These are phyloP conservation scores for Aspergillus carlsbadensis DNA, from an alignment of 495 filamentous ascomycete species.

Conservation along the genomic window DNA sequence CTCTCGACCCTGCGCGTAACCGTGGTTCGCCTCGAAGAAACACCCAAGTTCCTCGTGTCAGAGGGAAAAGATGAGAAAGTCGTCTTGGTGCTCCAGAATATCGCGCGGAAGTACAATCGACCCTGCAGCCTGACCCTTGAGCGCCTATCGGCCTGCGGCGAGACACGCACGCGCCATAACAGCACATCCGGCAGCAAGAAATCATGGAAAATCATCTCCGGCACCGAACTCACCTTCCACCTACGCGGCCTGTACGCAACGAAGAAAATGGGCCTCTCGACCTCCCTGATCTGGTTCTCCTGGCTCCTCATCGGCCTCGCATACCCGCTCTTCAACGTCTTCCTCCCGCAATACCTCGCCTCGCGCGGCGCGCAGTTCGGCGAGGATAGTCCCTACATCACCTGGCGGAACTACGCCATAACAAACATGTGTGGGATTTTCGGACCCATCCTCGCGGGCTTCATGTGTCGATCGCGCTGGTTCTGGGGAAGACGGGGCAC, in stretches of 20 bases:
- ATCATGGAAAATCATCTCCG: slow-evolving; percentile 38
- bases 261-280: slow-evolving; percentile 57
- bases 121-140: slow-evolving; percentile 63
- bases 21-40: slow-evolving; percentile 65
- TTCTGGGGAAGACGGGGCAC: slow-evolving; percentile 62
- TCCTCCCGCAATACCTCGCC: slow-evolving; percentile 53
- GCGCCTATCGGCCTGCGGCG: slow-evolving; percentile 38
- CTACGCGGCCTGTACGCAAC: slow-evolving; percentile 64
- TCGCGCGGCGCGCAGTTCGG: slow-evolving; percentile 48
- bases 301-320: slow-evolving; percentile 71
- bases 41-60: slow-evolving; percentile 69
- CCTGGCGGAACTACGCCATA: slow-evolving; percentile 72
- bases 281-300: slow-evolving; percentile 63
- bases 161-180: slow-evolving; percentile 17
- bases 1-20: slow-evolving; percentile 66
- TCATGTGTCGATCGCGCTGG: slow-evolving; percentile 55
- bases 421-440: slow-evolving; percentile 63
- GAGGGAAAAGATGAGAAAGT: slow-evolving; percentile 62
- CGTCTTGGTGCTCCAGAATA: slow-evolving; percentile 56
- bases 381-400: slow-evolving; percentile 47
- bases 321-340: slow-evolving; percentile 70
- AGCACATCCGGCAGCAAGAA: slow-evolving; percentile 28
- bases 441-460: slow-evolving; percentile 63
- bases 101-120: slow-evolving; percentile 63
- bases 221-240: slow-evolving; percentile 54